Evolutionary conservation across 2,329 filamentous ascomycete species (phyloP).

Genomic region (Leptodontidium sp.): DNA sequence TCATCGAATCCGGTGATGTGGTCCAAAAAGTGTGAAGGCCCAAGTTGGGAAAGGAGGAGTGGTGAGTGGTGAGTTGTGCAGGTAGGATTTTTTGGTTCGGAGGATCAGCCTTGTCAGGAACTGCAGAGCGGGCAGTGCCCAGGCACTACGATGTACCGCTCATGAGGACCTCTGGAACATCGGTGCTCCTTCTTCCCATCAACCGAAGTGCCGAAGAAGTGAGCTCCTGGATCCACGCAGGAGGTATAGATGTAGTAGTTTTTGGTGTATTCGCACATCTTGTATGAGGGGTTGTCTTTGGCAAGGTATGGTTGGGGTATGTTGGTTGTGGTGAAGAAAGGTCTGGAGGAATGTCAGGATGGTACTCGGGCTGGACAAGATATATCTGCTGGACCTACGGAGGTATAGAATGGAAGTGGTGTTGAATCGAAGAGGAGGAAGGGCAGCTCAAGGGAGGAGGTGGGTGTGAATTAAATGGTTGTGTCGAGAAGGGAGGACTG

Average conservation of each 20-base stretch:
- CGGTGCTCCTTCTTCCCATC: slow-evolving; percentile 68
- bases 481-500: slow-evolving; percentile 18
- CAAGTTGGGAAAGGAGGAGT: not conserved
- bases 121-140: slow-evolving; percentile 66
- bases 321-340: not conserved
- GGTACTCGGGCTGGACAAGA: not conserved
- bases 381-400: not conserved
- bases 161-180: slow-evolving; percentile 72
- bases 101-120: slow-evolving; percentile 22
- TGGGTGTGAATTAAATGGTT: slow-evolving; percentile 11
- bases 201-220: slow-evolving; percentile 75
- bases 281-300: slow-evolving; percentile 25
- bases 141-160: slow-evolving; percentile 75
- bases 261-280: slow-evolving; percentile 70
- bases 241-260: slow-evolving; percentile 81
- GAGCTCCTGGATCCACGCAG: slow-evolving; percentile 72
- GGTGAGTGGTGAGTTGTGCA: not conserved
- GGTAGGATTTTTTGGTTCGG: no score
- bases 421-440: slow-evolving; percentile 6
- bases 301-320: not conserved
- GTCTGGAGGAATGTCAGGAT: slow-evolving; percentile 9
- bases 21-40: not conserved
- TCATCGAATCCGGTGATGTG: slow-evolving; percentile 17
- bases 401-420: not conserved
- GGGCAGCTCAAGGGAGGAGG: not conserved